Conservation (phyloP, 768 basidiomycete genomes). For the Lentinula lateritia region DNA sequence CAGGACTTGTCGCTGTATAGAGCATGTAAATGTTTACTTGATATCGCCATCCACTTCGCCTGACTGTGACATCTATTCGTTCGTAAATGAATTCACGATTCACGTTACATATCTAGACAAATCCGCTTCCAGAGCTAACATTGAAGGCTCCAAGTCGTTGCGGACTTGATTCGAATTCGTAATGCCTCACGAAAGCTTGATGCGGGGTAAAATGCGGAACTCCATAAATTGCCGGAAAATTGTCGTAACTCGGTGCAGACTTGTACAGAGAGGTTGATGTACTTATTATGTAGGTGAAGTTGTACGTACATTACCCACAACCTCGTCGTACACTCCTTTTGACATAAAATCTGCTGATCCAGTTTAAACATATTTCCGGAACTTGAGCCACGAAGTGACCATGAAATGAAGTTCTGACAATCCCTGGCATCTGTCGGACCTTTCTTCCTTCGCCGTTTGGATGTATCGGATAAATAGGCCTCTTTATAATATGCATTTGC, state of each 20-base stretch:
- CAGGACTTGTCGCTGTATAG: slow-evolving; percentile 37
- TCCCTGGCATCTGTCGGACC: not conserved
- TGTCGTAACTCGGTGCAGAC: not conserved
- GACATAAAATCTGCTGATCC: not conserved
- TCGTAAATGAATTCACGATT: too few species aligned
- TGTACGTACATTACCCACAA: not conserved
- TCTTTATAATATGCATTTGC: not conserved
- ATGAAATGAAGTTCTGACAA: not conserved
- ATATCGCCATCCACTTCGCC: not conserved
- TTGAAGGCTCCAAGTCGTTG: too few species aligned
- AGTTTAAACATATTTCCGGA: not conserved
- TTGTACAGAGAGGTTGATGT: too few species aligned
- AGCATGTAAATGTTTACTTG: too few species aligned
- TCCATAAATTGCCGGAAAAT: not conserved
- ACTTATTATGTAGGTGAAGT: not conserved
- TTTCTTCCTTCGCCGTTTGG: not conserved
- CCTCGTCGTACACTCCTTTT: not conserved
- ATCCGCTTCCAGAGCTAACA: too few species aligned
- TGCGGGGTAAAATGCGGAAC: too few species aligned
- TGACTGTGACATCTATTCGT: not conserved
- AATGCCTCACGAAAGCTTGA: too few species aligned
- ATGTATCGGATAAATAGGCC: not conserved
- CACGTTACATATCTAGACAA: too few species aligned
- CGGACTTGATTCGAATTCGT: too few species aligned
- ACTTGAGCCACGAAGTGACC: not conserved